Conservation (phyloP, 1,284 basidiomycete species). For the Grifola frondosa region DNA sequence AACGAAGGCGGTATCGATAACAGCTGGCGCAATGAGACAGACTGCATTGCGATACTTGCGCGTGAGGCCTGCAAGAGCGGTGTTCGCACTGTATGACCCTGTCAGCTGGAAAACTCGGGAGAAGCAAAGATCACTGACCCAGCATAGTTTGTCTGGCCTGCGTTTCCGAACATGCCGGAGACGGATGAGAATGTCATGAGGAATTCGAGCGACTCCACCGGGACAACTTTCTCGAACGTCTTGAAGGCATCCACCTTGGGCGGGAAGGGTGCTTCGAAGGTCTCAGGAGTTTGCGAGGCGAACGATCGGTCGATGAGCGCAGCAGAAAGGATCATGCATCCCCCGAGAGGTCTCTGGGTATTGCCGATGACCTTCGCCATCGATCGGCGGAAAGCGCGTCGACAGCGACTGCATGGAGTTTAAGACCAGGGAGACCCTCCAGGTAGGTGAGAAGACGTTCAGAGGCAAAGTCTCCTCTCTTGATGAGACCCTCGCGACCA, state of each 20-base stretch:
- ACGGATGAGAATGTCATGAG: conserved; percentile 39
- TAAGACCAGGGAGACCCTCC: conserved; percentile 27
- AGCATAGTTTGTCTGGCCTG: conserved; percentile 42
- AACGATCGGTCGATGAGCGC: conserved; percentile 35
- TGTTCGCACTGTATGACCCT: conserved; percentile 34
- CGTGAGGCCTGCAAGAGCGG: conserved; percentile 32
- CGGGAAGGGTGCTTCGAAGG: conserved; percentile 29
- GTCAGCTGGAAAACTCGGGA: neutral
- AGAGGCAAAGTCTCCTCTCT: conserved; percentile 21
- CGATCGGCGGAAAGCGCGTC: conserved; percentile 28
- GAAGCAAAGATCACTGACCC: conserved; percentile 24
- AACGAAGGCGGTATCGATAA: conserved; percentile 29
- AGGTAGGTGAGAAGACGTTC: conserved; percentile 33
- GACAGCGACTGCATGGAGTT: conserved; percentile 27
- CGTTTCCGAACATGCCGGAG: conserved; percentile 35
- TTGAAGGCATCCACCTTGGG: conserved; percentile 34
- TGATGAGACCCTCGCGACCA: conserved; percentile 25
- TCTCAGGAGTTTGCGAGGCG: conserved; percentile 28
- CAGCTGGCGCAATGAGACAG: conserved; percentile 35
- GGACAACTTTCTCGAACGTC: conserved; percentile 20
- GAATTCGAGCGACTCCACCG: conserved; percentile 35
- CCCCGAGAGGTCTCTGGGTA: conserved; percentile 28
- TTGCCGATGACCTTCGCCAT: conserved; percentile 24
- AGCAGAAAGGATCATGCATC: conserved; percentile 37
- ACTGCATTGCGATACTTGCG: conserved; percentile 35